Conservation (phyloP, 2,329 filamentous ascomycete species). For the Xylariales sp. region DNA sequence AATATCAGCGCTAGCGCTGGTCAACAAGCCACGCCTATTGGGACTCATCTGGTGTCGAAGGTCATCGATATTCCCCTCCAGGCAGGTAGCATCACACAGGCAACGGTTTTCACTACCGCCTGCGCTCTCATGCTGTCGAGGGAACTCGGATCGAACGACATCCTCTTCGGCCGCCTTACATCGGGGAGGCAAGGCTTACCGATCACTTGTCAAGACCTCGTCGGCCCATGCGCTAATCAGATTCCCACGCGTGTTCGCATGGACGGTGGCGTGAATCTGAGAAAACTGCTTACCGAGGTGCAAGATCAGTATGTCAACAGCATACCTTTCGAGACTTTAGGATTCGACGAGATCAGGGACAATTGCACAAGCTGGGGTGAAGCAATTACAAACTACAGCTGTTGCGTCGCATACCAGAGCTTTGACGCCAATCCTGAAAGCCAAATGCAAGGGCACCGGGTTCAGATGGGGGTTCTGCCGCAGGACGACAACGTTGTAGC, state of each 20-base stretch:
- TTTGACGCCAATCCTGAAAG: constrained; percentile 27
- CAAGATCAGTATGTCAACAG: constrained; percentile 33
- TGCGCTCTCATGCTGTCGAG: constrained; percentile 20
- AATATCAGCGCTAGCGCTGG: constrained; percentile 1
- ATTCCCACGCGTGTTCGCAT: constrained; percentile 26
- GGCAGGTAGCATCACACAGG: constrained; percentile 22
- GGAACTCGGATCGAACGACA: constrained; percentile 21
- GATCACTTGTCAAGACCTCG: constrained; percentile 16
- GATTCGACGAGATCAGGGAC: constrained; percentile 33
- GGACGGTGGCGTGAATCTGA: constrained; percentile 9
- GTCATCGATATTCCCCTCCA: constrained; percentile 16
- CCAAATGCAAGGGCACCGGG: constrained; percentile 19
- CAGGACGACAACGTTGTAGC: constrained; percentile 10
- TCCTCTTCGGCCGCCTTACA: constrained; percentile 25
- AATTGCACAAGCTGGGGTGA: constrained; percentile 31
- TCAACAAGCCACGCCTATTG: constrained; percentile 9
- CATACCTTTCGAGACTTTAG: constrained; percentile 33
- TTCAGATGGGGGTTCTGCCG: constrained; percentile 28
- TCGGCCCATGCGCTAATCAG: constrained; percentile 33
- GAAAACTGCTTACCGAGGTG: constrained; percentile 23
- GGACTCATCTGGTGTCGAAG: constrained; percentile 18
- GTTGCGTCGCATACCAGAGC: constrained; percentile 30
- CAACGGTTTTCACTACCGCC: constrained; percentile 28
- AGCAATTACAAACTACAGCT: constrained; percentile 18
- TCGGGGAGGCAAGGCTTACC: constrained; percentile 32